These are phyloP conservation scores for Elongisporangium undulatum DNA, from an alignment of 352 stramenopile species.

Conservation along the genomic window DNA sequence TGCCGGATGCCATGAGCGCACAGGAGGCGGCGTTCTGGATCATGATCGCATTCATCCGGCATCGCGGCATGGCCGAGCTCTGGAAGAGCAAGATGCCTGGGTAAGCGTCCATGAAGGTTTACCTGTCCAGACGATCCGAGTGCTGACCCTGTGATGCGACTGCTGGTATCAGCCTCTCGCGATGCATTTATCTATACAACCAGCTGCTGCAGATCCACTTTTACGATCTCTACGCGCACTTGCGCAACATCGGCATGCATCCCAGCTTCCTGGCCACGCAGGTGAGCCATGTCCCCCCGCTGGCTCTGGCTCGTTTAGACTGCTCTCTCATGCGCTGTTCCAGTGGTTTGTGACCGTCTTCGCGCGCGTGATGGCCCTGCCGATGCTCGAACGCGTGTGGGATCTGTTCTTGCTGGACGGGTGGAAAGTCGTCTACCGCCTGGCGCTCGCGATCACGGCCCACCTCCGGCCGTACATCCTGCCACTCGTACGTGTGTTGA, in stretches of 20 bases:
- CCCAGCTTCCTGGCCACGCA: constrained; percentile 73
- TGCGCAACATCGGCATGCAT: constrained; percentile 79
- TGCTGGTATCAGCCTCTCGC: constrained; percentile 35
- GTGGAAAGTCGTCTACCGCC: constrained; percentile 70
- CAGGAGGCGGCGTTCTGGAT: constrained; percentile 69
- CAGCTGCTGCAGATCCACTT: constrained; percentile 67
- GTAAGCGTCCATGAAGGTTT: constrained; percentile 14
- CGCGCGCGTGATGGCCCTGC: constrained; percentile 40
- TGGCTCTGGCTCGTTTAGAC: neutral
- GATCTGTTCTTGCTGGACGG: constrained; percentile 73
- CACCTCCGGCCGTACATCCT: constrained; percentile 54
- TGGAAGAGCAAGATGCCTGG: constrained; percentile 80
- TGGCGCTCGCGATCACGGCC: constrained; percentile 61
- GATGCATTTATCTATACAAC: constrained; percentile 75
- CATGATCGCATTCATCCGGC: constrained; percentile 44
- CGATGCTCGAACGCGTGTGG: constrained; percentile 58
- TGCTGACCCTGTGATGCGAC: neutral
- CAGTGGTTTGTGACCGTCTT: constrained; percentile 89
- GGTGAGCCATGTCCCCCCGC: constrained; percentile 18
- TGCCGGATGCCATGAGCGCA: constrained; percentile 11
- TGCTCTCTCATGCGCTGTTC: neutral
- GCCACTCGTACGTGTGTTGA: constrained; percentile 32
- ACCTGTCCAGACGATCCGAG: neutral
- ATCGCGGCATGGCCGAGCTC: constrained; percentile 53
- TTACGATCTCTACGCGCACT: constrained; percentile 53